Conservation (phyloP, 805 yeast species). For the Nakazawaea laoshanensis region DNA sequence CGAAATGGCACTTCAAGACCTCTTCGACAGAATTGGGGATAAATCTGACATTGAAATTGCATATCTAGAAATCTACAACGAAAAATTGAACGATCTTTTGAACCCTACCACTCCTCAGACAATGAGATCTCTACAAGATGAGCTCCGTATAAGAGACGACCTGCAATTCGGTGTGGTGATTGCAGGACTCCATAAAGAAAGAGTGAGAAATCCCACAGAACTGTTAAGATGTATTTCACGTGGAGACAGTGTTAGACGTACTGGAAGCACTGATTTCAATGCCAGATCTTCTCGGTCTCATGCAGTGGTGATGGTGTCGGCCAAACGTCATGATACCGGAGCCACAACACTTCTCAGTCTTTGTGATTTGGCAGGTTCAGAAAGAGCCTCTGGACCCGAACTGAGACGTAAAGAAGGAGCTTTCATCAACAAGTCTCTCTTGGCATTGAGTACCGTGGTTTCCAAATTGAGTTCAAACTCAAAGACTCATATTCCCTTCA, state of each 20-base stretch:
- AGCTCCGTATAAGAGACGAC: constrained; percentile 75
- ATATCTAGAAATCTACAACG: constrained; percentile 83
- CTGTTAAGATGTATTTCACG: constrained; percentile 47
- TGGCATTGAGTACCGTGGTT: constrained; percentile 90
- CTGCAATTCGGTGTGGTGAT: constrained; percentile 61
- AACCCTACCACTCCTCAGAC: constrained; percentile 24
- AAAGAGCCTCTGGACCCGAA: constrained; percentile 64
- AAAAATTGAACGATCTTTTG: constrained; percentile 71
- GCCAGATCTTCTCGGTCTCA: constrained; percentile 86
- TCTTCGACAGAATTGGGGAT: constrained; percentile 38
- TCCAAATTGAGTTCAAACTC: constrained; percentile 52
- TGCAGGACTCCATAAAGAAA: constrained; percentile 60
- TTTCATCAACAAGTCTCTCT: constrained; percentile 80
- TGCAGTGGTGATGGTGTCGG: constrained; percentile 69
- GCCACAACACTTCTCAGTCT: constrained; percentile 59
- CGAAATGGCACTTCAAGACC: constrained; percentile 51
- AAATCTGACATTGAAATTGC: constrained; percentile 48
- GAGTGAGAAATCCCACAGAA: constrained; percentile 49
- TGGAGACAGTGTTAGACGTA: constrained; percentile 72
- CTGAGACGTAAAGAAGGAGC: constrained; percentile 93
- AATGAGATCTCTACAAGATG: constrained; percentile 23
- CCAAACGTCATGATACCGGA: constrained; percentile 37
- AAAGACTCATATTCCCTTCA: constrained; percentile 68
- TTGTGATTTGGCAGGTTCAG: constrained; percentile 98
- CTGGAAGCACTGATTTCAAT: constrained; percentile 87